phyloP scores from a whole-genome alignment of 768 basidiomycete genomes.

The Naematelia encephala region DNA sequence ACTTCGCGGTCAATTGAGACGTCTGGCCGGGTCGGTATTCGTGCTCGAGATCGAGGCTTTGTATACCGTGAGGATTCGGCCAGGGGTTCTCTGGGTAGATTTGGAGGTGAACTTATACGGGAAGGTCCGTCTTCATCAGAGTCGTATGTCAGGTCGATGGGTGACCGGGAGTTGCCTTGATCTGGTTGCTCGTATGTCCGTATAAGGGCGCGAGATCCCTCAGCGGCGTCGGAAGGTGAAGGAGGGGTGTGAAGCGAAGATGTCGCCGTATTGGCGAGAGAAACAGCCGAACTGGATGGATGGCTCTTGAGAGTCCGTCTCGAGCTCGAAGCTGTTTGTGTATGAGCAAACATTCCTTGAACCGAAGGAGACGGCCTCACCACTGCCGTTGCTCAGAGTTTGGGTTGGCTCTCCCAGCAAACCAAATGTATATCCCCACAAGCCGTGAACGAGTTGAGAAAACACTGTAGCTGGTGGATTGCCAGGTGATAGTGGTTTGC shows the following conservation, averaged over 20 bases:
- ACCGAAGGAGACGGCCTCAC: constrained; percentile 1
- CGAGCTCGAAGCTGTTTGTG: not conserved
- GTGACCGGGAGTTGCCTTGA: not conserved
- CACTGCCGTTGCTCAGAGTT: not conserved
- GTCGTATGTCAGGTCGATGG: not conserved
- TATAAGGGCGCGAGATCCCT: not conserved
- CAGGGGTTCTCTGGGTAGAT: not conserved
- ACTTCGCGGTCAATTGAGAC: not conserved
- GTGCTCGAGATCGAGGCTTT: not conserved
- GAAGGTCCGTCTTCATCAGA: not conserved
- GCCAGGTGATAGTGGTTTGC: not conserved
- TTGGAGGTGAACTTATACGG: not conserved
- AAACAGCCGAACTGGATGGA: not conserved
- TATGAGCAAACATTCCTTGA: not conserved
- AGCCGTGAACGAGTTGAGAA: not conserved
- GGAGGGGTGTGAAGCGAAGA: not conserved
- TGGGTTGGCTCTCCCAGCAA: not conserved
- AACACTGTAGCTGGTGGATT: not conserved
- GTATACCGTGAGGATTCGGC: not conserved
- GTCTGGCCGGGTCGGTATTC: not conserved
- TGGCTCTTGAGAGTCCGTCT: not conserved
- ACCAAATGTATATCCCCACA: not conserved
- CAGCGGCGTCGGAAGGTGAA: not conserved
- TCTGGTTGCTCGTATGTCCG: not conserved
- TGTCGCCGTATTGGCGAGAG: not conserved